Evolutionary conservation across 2,329 filamentous ascomycete genomes (phyloP).

Genomic region (Phaeosphaeria sp.): DNA sequence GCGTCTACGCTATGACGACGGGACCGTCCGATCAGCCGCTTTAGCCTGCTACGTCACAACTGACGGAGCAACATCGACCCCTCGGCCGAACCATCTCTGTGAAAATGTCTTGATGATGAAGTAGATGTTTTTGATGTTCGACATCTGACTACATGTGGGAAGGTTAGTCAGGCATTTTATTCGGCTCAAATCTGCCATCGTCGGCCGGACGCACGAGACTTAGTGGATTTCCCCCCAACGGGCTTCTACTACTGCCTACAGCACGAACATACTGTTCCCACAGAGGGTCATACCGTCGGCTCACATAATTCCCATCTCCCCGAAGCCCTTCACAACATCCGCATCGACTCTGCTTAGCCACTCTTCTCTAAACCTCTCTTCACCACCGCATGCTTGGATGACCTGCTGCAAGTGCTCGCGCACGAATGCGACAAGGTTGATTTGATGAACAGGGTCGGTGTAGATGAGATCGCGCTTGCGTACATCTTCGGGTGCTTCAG

Average conservation of each 20-base stretch:
- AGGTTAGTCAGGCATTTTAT: too few relatives aligned
- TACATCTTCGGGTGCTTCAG: conserved; percentile 55
- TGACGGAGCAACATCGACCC: neutral
- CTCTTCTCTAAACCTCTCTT: conserved; percentile 69
- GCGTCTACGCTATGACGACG: neutral
- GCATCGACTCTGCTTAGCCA: conserved; percentile 79
- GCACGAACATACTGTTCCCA: too few relatives aligned
- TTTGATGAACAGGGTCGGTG: conserved; percentile 71
- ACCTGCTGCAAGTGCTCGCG: conserved; percentile 66
- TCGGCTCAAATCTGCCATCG: too few relatives aligned
- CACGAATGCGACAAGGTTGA: conserved; percentile 71
- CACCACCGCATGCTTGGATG: conserved; percentile 68
- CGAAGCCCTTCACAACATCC: conserved; percentile 72
- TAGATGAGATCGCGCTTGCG: conserved; percentile 59
- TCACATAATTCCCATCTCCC: conserved; percentile 46
- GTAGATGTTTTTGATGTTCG: neutral
- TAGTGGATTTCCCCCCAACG: too few relatives aligned
- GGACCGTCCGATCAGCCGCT: neutral
- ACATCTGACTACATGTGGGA: too few relatives aligned
- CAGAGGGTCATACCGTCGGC: neutral
- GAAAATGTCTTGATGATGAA: too few relatives aligned
- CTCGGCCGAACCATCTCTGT: neutral
- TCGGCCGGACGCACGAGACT: too few relatives aligned
- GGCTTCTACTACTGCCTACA: too few relatives aligned
- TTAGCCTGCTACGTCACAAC: neutral